phyloP scores from a whole-genome alignment of 208 protist genomes.

The Crithidia thermophila region DNA sequence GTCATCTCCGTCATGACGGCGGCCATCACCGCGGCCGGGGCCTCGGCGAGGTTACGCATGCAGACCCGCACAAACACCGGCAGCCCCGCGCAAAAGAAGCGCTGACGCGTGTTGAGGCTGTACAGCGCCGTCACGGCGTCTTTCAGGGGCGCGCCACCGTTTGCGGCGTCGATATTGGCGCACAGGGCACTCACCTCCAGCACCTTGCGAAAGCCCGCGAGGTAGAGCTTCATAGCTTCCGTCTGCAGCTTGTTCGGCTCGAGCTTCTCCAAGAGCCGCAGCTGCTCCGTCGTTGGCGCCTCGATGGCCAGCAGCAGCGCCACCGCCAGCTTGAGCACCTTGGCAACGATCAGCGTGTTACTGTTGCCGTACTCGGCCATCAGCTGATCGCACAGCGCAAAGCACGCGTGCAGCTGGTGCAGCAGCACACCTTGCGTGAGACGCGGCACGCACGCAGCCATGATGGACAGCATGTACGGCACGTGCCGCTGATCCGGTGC shows the following conservation, averaged over 20 bases:
- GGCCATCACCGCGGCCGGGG: conserved; percentile 50
- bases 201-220: conserved; percentile 81
- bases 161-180: background rate
- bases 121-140: conserved; percentile 20
- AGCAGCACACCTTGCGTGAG: conserved; percentile 74
- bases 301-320: conserved; percentile 63
- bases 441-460: conserved; percentile 69
- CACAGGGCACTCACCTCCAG: conserved; percentile 70
- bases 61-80: conserved; percentile 66
- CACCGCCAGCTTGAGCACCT: conserved; percentile 78
- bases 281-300: conserved; percentile 50
- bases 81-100: conserved; percentile 44
- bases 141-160: conserved; percentile 10
- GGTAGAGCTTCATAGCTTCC: conserved; percentile 69
- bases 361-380: conserved; percentile 67
- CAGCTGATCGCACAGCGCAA: conserved; percentile 65
- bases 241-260: conserved; percentile 78
- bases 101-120: conserved; percentile 29
- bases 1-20: conserved; percentile 56
- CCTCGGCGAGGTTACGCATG: conserved; percentile 64
- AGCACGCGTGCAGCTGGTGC: conserved; percentile 48
- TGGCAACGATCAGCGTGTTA: conserved; percentile 67
- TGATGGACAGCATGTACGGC: conserved; percentile 82
- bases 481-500: conserved; percentile 74
- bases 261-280: conserved; percentile 49